Base-by-base conservation (phyloP, 2,329 filamentous ascomycete species). In the Penicillium sp. region DNA sequence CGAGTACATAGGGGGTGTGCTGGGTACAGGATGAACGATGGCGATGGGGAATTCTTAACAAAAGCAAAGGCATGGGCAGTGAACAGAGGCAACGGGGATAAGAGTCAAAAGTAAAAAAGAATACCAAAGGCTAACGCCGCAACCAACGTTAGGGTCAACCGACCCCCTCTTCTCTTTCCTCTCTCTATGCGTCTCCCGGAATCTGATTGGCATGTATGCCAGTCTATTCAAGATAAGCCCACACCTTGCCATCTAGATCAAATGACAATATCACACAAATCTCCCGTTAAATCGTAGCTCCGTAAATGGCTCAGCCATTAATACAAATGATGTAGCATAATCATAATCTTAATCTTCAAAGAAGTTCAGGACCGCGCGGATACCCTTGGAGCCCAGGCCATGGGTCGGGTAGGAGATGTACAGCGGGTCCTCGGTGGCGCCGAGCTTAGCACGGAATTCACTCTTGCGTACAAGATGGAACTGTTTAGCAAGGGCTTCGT, bases 371-470 rank as follows among this genome's bases (percentile, higher is more conserved):
- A 97, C 85, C n/a, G 91, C 90, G 70, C 89, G 85, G 59, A 91
- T 85, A 41, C 91, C 92, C 59, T 86, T 84, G 44, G 92, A 85
- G 2, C 91, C 91, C 29, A 97, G 80, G 8, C 92, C 91, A 67
- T 91, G 87, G 55, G 88, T 86, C 39, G 92, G 92, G 74, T 96
- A 97, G 69, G 90, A 91, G 62, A 97, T 91, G 74, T 90, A 97
- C 29, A 93, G 86, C 46, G 89, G 86, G 67, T 96, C 91, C 57
- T 92, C 90, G 55, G 85, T 79, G 5, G 89, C 89, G 50, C 92
- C 92, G 71, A 97, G 85, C 81, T 97, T 97, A 77, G 90, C 88
- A 57, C 92, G 81, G 78, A 97, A 97, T 71, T 92, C 91, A 51
- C 85, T 87, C 83, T 96, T 96, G 69, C 88, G 85, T 44, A 87